These are phyloP conservation scores for Lachnellula hyalina DNA, from an alignment of 2,329 filamentous ascomycete genomes.

Conservation along the genomic window DNA sequence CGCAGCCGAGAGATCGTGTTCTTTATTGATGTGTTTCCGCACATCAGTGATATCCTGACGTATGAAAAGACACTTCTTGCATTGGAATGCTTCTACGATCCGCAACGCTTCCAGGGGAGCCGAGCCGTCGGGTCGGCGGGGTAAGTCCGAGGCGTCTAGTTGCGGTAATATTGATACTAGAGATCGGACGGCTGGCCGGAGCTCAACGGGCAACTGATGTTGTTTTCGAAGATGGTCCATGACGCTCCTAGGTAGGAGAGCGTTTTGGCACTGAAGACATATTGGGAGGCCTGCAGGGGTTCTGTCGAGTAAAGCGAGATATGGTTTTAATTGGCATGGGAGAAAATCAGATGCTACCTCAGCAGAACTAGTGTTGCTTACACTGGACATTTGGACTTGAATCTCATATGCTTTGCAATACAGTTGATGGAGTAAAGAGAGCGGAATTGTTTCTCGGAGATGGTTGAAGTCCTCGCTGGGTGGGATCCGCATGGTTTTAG, in stretches of 20 bases:
- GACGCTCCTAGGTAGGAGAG: constrained; percentile 15
- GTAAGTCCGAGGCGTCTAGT: constrained; percentile 12
- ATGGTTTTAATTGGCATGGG: constrained; percentile 1
- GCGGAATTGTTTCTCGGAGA: neutral
- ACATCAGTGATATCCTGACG: constrained; percentile 18
- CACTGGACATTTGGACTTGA: too few relatives aligned
- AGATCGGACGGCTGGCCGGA: constrained; percentile 5
- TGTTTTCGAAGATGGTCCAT: constrained; percentile 19
- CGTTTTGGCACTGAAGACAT: constrained; percentile 12
- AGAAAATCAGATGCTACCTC: too few relatives aligned
- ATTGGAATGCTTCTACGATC: constrained; percentile 15
- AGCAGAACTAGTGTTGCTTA: too few relatives aligned
- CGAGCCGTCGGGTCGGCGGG: constrained; percentile 2
- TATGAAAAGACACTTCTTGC: constrained; percentile 17
- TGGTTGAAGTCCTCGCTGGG: neutral
- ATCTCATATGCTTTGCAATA: too few relatives aligned
- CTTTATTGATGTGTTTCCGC: constrained; percentile 18
- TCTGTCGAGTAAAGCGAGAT: constrained; percentile 2
- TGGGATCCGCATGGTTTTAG: neutral
- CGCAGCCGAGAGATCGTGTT: constrained; percentile 9
- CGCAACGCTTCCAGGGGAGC: constrained; percentile 7
- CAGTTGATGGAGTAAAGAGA: neutral
- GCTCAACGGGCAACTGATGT: constrained; percentile 9
- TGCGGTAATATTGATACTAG: constrained; percentile 6
- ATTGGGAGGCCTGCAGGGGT: constrained; percentile 9